Evolutionary conservation across 306 rosid genomes (phyloP).

Genomic region (Dicorynia guianensis): DNA sequence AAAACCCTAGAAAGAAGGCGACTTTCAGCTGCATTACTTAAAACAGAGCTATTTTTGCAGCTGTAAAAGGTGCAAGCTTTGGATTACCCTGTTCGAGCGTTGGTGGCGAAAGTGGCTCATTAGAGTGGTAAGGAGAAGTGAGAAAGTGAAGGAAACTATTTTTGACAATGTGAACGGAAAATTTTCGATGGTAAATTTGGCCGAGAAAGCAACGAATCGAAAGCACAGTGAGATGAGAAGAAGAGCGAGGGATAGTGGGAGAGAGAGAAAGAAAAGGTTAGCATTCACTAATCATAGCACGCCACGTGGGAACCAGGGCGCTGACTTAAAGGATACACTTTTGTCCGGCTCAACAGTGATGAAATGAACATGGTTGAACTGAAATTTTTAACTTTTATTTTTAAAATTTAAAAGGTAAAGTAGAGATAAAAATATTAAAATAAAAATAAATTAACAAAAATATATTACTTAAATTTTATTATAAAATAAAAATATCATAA

Average conservation of each 20-base stretch:
- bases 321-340: conserved; percentile 35
- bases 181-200: conserved; percentile 48
- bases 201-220: conserved; percentile 66
- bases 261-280: conserved; percentile 34
- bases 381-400: too few species aligned
- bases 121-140: conserved; percentile 43
- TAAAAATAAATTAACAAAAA: too few species aligned
- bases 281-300: conserved; percentile 20
- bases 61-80: conserved; percentile 40
- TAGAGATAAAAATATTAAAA: too few species aligned
- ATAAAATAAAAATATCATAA: too few species aligned
- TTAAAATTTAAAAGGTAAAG: too few species aligned
- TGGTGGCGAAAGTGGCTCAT: conserved; percentile 23
- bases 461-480: too few species aligned
- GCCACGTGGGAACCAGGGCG: conserved; percentile 49
- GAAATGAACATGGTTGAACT: too few species aligned
- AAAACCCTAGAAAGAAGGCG: conserved; percentile 50
- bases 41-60: conserved; percentile 18
- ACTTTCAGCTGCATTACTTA: conserved; percentile 43
- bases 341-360: conserved; percentile 34
- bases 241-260: conserved; percentile 6
- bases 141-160: conserved; percentile 43
- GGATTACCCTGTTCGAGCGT: not conserved
- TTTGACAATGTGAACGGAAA: conserved; percentile 33
- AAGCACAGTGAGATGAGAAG: conserved; percentile 23